phyloP scores from a whole-genome alignment of 345 rosid genomes.

The Linum usitatissimum region DNA sequence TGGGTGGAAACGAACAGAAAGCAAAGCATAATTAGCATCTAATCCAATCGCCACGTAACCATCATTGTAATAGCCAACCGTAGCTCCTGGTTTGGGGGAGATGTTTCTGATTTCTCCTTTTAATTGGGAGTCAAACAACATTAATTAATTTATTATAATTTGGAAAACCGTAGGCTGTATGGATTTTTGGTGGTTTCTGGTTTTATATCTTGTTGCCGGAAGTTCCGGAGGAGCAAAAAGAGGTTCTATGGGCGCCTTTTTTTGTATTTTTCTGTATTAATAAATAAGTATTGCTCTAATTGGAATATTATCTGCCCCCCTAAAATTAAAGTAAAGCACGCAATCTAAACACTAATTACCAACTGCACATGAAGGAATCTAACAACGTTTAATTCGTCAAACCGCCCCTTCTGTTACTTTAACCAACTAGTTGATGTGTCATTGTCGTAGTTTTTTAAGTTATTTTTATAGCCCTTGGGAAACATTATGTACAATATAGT shows the following conservation, averaged over 20 bases:
- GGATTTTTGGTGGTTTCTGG: not conserved
- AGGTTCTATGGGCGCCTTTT: not conserved
- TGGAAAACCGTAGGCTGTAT: conserved; percentile 3
- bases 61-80: not conserved
- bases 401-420: not conserved
- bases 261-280: no score
- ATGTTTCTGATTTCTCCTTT: not conserved
- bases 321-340: not conserved
- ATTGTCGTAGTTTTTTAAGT: no score
- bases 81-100: conserved; percentile 18
- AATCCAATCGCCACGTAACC: not conserved
- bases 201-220: not conserved
- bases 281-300: no score
- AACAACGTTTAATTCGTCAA: not conserved
- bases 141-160: no score
- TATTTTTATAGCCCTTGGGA: no score
- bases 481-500: no score
- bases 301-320: not conserved
- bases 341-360: not conserved
- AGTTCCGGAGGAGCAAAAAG: no score
- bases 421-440: not conserved
- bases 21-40: not conserved
- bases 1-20: no score
- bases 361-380: not conserved
- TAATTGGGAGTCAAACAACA: not conserved